phyloP scores from a whole-genome alignment of 2,329 filamentous ascomycete genomes.

The Apiospora arundinis region DNA sequence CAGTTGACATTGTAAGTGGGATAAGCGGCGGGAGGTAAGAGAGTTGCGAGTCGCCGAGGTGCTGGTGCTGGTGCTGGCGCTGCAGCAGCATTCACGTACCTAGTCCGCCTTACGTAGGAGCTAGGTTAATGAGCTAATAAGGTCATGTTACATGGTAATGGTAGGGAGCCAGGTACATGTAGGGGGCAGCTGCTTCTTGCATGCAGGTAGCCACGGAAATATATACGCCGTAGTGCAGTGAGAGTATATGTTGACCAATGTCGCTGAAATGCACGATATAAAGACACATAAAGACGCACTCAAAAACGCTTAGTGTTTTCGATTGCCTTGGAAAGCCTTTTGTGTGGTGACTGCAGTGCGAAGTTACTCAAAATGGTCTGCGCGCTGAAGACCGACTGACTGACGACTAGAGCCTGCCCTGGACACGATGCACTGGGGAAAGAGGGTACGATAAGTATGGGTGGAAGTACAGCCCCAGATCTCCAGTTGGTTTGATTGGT shows the following conservation, averaged over 20 bases:
- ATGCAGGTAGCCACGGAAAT: neutral
- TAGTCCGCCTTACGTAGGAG: conserved; percentile 8
- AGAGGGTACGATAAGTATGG: neutral
- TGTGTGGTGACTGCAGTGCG: neutral
- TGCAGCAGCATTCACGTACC: neutral
- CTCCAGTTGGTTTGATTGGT: neutral
- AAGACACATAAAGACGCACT: neutral
- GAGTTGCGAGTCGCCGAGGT: neutral
- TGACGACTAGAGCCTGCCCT: neutral
- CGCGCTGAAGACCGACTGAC: neutral
- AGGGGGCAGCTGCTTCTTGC: neutral
- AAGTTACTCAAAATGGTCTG: neutral
- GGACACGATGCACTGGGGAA: neutral
- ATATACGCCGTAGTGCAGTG: neutral
- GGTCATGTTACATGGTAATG: conserved; percentile 12
- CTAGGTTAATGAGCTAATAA: neutral
- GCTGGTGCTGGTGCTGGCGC: neutral
- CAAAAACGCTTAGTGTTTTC: neutral
- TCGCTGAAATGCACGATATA: neutral
- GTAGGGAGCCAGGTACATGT: neutral
- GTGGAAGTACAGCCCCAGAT: neutral
- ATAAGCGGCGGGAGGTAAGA: neutral
- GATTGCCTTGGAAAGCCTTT: neutral
- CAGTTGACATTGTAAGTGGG: neutral
- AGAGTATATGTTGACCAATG: neutral